phyloP scores from a whole-genome alignment of 2,329 filamentous ascomycete species.

The Aspergillus chevalieri region DNA sequence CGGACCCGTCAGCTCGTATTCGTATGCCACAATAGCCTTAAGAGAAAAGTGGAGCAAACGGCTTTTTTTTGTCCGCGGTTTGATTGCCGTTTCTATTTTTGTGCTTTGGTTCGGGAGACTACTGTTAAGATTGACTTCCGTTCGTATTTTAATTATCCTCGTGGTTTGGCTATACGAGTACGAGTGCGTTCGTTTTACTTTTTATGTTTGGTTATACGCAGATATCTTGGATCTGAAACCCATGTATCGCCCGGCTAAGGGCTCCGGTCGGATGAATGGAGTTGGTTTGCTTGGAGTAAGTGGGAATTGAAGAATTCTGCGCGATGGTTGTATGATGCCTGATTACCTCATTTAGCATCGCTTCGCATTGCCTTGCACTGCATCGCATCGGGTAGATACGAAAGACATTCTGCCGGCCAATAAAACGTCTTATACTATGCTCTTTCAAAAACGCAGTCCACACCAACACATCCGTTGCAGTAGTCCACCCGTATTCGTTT shows the following conservation, averaged over 20 bases:
- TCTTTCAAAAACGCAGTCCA: constrained; percentile 40
- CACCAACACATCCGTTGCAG: constrained; percentile 39
- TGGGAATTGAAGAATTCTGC: constrained; percentile 35
- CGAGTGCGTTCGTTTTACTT: no score
- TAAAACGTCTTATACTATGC: constrained; percentile 29
- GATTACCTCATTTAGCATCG: background rate
- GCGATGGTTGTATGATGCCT: background rate
- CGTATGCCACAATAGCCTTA: no score
- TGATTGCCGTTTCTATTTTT: no score
- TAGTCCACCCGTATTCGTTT: constrained; percentile 33
- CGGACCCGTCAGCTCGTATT: no score
- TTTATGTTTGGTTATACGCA: constrained; percentile 22
- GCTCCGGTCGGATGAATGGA: constrained; percentile 30
- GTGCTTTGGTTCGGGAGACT: no score
- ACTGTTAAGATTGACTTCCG: no score
- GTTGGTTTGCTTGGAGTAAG: constrained; percentile 27
- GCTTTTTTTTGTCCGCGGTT: no score
- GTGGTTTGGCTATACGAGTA: no score
- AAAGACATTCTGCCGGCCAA: constrained; percentile 29
- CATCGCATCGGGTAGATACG: constrained; percentile 6
- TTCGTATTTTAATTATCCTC: no score
- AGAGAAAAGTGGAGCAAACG: no score
- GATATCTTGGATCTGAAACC: constrained; percentile 39
- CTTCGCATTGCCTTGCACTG: constrained; percentile 13
- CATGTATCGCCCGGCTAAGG: constrained; percentile 13